Conservation (phyloP, 2,329 filamentous ascomycete species). For the Fusarium pilosicola region DNA sequence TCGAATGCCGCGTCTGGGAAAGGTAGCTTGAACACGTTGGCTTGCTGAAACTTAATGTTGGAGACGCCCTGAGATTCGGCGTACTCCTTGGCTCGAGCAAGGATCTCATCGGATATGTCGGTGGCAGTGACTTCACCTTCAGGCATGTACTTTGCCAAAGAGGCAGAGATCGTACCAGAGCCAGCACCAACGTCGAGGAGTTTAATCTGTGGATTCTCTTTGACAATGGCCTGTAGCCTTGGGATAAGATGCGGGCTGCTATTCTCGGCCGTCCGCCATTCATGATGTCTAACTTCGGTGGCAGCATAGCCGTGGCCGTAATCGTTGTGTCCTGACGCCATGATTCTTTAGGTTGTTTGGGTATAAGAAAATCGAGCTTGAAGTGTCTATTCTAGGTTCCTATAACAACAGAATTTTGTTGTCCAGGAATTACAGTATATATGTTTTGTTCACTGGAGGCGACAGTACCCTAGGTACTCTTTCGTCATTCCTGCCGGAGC, state of each 20-base stretch:
- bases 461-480: background rate
- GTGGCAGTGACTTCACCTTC: conserved; percentile 50
- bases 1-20: conserved; percentile 55
- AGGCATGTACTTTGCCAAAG: conserved; percentile 53
- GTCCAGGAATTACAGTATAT: background rate
- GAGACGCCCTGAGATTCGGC: conserved; percentile 36
- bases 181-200: conserved; percentile 62
- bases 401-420: background rate
- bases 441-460: background rate
- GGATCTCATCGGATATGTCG: conserved; percentile 47
- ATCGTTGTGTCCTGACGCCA: conserved; percentile 39
- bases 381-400: background rate
- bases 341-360: background rate
- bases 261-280: conserved; percentile 55
- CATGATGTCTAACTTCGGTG: conserved; percentile 45
- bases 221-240: conserved; percentile 44
- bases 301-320: conserved; percentile 44
- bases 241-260: conserved; percentile 57
- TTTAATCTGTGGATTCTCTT: conserved; percentile 46
- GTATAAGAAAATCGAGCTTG: background rate
- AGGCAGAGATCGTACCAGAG: conserved; percentile 59
- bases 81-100: conserved; percentile 40
- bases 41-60: conserved; percentile 44
- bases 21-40: conserved; percentile 48
- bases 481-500: background rate